A percentile compares a stretch with the other conserved stretches of the same genome.
These are phyloP conservation scores for Magnaporthiopsis poae DNA, from an alignment of 2,329 filamentous ascomycete species.

Conservation along the genomic window DNA sequence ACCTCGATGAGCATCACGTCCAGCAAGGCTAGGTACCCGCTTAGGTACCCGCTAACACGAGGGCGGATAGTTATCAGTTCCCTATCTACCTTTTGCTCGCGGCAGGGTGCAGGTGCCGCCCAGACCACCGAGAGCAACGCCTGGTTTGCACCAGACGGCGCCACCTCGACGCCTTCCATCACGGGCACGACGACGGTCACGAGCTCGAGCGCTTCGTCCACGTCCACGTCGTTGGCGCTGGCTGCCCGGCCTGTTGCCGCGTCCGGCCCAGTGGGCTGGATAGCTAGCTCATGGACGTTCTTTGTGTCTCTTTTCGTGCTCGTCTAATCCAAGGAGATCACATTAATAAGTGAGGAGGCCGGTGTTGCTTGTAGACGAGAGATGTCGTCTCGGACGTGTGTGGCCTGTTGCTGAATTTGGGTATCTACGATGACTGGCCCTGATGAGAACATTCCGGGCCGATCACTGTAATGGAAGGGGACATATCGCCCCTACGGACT, in stretches of 20 bases:
- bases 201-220: not conserved
- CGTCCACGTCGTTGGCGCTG: slow-evolving; percentile 4
- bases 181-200: slow-evolving; percentile 9
- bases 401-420: not conserved
- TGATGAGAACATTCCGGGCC: not conserved
- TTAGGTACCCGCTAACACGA: not conserved
- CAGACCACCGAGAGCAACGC: not conserved
- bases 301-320: slow-evolving; percentile 13
- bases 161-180: not conserved
- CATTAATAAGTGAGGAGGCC: not conserved
- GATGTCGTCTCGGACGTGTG: not conserved
- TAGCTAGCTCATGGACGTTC: slow-evolving; percentile 10
- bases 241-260: not conserved
- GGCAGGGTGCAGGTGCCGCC: not conserved
- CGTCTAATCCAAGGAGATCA: slow-evolving; percentile 6
- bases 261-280: slow-evolving; percentile 11
- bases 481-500: not conserved
- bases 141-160: not conserved
- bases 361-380: not conserved
- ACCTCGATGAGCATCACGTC: too few species aligned
- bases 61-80: slow-evolving; percentile 8
- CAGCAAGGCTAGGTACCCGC: too few species aligned
- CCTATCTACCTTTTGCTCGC: slow-evolving; percentile 14
- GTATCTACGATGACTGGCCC: not conserved
- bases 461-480: not conserved